Percentiles rank a stretch among this genome's conserved stretches.
Conservation (phyloP, 2,329 filamentous ascomycete genomes). For the Calonectria naviculata region DNA sequence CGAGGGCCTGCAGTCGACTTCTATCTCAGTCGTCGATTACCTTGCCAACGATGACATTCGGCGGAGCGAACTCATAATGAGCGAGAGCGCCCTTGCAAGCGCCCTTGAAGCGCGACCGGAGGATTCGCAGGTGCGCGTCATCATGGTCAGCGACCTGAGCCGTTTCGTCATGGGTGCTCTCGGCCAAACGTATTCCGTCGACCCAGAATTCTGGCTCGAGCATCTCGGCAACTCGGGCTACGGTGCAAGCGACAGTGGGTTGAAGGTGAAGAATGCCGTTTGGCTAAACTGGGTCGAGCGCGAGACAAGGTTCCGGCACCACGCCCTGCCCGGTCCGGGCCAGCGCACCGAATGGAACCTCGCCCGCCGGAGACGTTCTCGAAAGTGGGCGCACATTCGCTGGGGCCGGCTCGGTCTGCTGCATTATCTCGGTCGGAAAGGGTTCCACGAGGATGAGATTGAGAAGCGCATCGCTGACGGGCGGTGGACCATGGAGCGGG, state of each 20-base stretch:
- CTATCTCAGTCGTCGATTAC: slow-evolving; percentile 37
- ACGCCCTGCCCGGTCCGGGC: slow-evolving; percentile 31
- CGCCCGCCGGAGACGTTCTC: slow-evolving; percentile 21
- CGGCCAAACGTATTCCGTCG: slow-evolving; percentile 40
- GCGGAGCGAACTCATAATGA: slow-evolving; percentile 4
- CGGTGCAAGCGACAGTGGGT: slow-evolving; percentile 39
- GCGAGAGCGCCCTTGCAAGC: slow-evolving; percentile 27
- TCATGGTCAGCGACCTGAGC: slow-evolving; percentile 44
- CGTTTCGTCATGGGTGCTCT: slow-evolving; percentile 43
- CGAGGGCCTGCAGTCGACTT: slow-evolving; percentile 29
- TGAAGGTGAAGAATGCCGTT: slow-evolving; percentile 42
- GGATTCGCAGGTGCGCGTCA: slow-evolving; percentile 30
- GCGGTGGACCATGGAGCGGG: slow-evolving; percentile 36
- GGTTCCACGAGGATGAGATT: slow-evolving; percentile 39
- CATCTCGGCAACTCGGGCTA: slow-evolving; percentile 42
- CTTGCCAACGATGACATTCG: slow-evolving; percentile 21
- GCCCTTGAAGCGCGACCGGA: slow-evolving; percentile 27
- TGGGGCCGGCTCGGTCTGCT: slow-evolving; percentile 35
- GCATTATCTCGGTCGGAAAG: slow-evolving; percentile 39
- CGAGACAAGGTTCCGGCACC: slow-evolving; percentile 40
- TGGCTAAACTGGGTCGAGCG: slow-evolving; percentile 44
- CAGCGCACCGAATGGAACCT: slow-evolving; percentile 39
- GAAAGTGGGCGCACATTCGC: slow-evolving; percentile 34
- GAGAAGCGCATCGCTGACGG: slow-evolving; percentile 35
- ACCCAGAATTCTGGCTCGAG: slow-evolving; percentile 45